A percentile compares a stretch with the other conserved stretches of the same genome.
These are phyloP conservation scores for Podila verticillata DNA, from an alignment of 192 early-diverging fungal genomes.

Conservation along the genomic window DNA sequence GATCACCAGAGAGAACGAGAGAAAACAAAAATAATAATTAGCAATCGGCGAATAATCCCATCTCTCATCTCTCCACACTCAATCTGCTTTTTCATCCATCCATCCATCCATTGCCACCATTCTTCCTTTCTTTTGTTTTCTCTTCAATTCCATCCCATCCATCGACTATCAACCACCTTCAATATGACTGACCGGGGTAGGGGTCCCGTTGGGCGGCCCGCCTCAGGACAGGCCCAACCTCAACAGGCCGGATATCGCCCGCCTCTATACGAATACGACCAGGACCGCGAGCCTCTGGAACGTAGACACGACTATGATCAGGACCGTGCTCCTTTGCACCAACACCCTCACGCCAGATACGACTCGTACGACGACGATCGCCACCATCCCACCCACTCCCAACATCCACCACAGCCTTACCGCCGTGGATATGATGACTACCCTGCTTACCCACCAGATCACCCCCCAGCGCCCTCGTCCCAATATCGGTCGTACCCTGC, in stretches of 20 bases:
- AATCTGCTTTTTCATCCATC: too few relatives aligned
- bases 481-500: neutral
- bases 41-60: too few relatives aligned
- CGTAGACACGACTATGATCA: conserved; percentile 3
- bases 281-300: conserved; percentile 1
- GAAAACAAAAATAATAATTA: too few relatives aligned
- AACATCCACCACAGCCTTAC: neutral
- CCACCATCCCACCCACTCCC: neutral
- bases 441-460: neutral
- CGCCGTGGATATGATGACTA: neutral
- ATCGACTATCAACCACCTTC: neutral
- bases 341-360: conserved; percentile 13
- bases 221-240: neutral
- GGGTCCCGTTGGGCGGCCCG: neutral
- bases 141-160: neutral
- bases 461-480: conserved; percentile 1
- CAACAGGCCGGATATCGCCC: conserved; percentile 6
- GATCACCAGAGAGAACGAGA: too few relatives aligned
- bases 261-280: neutral
- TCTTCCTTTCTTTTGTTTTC: too few relatives aligned
- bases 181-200: conserved; percentile 1
- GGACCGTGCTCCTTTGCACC: conserved; percentile 1
- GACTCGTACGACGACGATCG: neutral
- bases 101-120: too few relatives aligned
- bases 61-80: too few relatives aligned